Evolutionary conservation across 805 yeast genomes (phyloP).

Genomic region (Ogataea pignaliae): DNA sequence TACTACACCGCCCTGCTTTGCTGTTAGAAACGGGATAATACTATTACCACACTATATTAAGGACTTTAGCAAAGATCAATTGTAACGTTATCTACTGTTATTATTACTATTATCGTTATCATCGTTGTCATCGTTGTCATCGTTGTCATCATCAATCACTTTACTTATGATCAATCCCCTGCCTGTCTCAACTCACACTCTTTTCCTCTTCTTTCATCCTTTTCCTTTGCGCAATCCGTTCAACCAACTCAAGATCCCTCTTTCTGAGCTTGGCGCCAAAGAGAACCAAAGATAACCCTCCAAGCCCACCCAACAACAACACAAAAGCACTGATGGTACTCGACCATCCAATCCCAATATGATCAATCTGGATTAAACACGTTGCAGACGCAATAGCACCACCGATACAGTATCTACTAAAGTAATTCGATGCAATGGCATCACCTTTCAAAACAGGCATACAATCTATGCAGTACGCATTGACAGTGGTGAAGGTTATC

Average conservation of each 20-base stretch:
- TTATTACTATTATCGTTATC: no score
- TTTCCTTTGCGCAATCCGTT: background rate
- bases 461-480: constrained; percentile 56
- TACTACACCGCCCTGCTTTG: no score
- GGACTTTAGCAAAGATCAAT: no score
- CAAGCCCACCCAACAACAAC: constrained; percentile 34
- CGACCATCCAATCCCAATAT: constrained; percentile 56
- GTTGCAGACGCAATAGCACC: constrained; percentile 50
- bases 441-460: constrained; percentile 52
- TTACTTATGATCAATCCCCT: no score
- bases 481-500: constrained; percentile 45
- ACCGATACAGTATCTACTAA: constrained; percentile 41
- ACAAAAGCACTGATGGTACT: constrained; percentile 45
- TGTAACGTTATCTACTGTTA: no score
- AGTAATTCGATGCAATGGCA: constrained; percentile 52
- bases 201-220: background rate
- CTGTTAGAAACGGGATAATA: no score
- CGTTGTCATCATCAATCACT: no score
- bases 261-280: constrained; percentile 38
- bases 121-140: no score
- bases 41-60: no score
- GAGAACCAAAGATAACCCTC: constrained; percentile 31
- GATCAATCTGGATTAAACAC: constrained; percentile 39
- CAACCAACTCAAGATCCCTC: constrained; percentile 5
- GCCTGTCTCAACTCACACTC: no score